Conservation (phyloP, 1,284 basidiomycete genomes). For the Earliella scabrosa region DNA sequence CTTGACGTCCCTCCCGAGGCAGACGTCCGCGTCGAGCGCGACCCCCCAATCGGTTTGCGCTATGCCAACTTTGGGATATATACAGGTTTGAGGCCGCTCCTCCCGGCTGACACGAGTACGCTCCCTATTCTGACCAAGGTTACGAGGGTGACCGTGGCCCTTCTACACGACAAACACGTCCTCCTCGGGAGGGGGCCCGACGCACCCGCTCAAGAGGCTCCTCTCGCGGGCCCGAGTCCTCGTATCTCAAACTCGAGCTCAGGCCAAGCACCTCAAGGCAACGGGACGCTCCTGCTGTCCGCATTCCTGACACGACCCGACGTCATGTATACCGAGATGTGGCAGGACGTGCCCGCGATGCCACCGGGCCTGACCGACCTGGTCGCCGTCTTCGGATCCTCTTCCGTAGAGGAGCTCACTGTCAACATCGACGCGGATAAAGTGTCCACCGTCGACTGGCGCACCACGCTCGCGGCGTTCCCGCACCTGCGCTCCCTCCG, state of each 20-base stretch:
- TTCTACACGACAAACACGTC: neutral
- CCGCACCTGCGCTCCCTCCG: neutral
- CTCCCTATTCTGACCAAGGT: neutral
- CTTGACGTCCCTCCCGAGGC: neutral
- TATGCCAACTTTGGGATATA: no score
- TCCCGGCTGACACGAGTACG: neutral
- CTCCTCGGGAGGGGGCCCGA: neutral
- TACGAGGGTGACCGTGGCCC: neutral
- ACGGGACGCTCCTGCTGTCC: no score
- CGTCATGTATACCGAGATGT: no score
- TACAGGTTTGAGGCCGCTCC: no score
- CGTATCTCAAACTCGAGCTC: no score
- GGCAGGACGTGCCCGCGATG: no score
- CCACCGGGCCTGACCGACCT: neutral
- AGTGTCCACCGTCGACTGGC: neutral
- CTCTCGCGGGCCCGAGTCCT: no score
- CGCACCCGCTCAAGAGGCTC: neutral
- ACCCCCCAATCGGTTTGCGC: no score
- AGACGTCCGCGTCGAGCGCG: neutral
- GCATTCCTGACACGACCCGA: no score
- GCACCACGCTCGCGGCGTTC: neutral
- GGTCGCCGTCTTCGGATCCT: neutral
- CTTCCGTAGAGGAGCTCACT: neutral
- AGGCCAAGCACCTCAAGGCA: no score
- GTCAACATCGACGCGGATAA: neutral